Conservation (phyloP, 306 rosid species). For the Quillaja saponaria region DNA sequence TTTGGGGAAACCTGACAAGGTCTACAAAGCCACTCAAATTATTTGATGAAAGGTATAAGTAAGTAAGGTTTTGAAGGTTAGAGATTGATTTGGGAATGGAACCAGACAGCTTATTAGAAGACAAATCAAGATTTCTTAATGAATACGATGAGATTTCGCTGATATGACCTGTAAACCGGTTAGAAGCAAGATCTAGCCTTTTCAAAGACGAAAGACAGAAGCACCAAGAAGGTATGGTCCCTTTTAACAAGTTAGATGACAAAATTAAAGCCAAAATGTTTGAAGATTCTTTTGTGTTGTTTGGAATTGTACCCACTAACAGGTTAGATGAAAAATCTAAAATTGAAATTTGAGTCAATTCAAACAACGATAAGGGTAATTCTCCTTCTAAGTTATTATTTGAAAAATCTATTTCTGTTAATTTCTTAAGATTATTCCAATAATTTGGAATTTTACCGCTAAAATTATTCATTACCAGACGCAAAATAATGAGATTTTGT, state of each 20-base stretch:
- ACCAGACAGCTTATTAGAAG: conserved; percentile 19
- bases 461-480: neutral
- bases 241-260: neutral
- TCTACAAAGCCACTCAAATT: neutral
- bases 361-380: conserved; percentile 15
- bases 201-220: conserved; percentile 3
- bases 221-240: conserved; percentile 27
- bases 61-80: conserved; percentile 15
- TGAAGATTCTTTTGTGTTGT: neutral
- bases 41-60: neutral
- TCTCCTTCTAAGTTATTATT: neutral
- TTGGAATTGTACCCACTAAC: conserved; percentile 23
- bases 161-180: conserved; percentile 1
- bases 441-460: conserved; percentile 15
- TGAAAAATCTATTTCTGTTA: neutral
- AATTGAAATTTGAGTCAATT: neutral
- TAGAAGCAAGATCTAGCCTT: neutral
- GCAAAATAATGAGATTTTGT: neutral
- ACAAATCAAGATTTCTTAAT: neutral
- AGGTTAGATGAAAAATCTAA: neutral
- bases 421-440: neutral
- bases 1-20: neutral
- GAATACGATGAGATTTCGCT: neutral
- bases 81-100: too few species aligned
- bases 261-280: accelerated